A percentile compares a stretch with the other conserved stretches of the same genome.
phyloP scores from a whole-genome alignment of 768 basidiomycete genomes.

The Mycena olivaceomarginata region DNA sequence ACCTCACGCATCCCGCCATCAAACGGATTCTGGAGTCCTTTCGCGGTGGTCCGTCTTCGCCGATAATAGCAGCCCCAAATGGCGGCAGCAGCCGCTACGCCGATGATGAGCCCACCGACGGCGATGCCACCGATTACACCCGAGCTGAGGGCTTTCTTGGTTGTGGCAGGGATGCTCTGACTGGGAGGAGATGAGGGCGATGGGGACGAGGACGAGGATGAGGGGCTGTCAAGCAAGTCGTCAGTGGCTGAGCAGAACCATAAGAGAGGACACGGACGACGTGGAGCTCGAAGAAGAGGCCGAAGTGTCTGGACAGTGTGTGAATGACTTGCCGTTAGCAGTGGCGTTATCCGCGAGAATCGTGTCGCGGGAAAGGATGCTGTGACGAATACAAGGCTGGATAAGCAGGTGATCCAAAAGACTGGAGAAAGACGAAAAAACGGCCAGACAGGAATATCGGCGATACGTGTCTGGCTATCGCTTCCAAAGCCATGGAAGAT shows the following conservation, averaged over 20 bases:
- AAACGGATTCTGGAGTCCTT: background rate
- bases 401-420: background rate
- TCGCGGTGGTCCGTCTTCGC: background rate
- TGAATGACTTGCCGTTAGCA: background rate
- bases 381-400: background rate
- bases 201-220: background rate
- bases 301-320: background rate
- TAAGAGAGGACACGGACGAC: background rate
- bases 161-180: background rate
- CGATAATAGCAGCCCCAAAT: background rate
- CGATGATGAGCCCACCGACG: background rate
- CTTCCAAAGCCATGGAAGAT: too few species aligned
- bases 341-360: background rate
- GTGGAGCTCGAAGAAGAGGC: background rate
- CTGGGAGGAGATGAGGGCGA: background rate
- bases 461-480: too few species aligned
- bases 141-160: background rate
- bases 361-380: background rate
- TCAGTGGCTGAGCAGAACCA: background rate
- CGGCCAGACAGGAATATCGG: too few species aligned
- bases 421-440: too few species aligned
- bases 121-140: background rate
- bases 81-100: background rate
- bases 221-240: background rate
- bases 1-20: background rate